Percentiles rank a stretch among this genome's conserved stretches.
These are phyloP conservation scores for Nosema muscidifuracis DNA, from an alignment of 371 early-diverging fungal species.

Conservation along the genomic window DNA sequence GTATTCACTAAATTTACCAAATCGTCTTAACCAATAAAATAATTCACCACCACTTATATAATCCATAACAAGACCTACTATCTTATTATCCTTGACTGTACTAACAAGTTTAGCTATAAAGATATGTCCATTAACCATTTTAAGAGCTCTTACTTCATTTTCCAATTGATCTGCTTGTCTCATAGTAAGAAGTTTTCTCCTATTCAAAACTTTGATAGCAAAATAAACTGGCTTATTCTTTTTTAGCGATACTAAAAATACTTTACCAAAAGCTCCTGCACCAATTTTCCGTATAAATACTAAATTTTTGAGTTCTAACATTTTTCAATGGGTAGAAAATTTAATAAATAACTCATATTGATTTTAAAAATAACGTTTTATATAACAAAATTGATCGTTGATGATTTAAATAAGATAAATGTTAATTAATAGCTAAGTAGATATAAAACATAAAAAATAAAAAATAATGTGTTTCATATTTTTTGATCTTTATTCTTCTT, in stretches of 20 bases:
- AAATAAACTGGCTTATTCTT: slow-evolving; percentile 63
- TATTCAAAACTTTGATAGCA: slow-evolving; percentile 91
- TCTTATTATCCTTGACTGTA: slow-evolving; percentile 73
- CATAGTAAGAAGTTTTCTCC: slow-evolving; percentile 78
- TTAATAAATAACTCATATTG: too few species aligned
- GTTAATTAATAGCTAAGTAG: too few species aligned
- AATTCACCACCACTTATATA: slow-evolving; percentile 87
- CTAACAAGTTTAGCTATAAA: slow-evolving; percentile 84
- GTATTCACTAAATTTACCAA: slow-evolving; percentile 60
- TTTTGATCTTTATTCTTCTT: too few species aligned
- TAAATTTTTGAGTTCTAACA: slow-evolving; percentile 84
- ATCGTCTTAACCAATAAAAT: slow-evolving; percentile 78
- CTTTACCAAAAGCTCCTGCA: slow-evolving; percentile 98
- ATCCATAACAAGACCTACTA: slow-evolving; percentile 80
- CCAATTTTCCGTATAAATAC: slow-evolving; percentile 92
- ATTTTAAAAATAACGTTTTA: too few species aligned
- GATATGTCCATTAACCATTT: slow-evolving; percentile 74
- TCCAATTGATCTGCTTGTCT: slow-evolving; percentile 92
- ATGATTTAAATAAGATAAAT: too few species aligned
- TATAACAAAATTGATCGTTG: too few species aligned
- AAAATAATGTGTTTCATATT: too few species aligned
- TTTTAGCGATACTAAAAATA: slow-evolving; percentile 74
- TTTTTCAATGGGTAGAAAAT: slow-evolving; percentile 48
- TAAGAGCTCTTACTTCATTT: slow-evolving; percentile 84
- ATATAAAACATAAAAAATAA: too few species aligned